Evolutionary conservation across 148 eudicot genomes (phyloP).

Genomic region (Dianthus caryophyllus): DNA sequence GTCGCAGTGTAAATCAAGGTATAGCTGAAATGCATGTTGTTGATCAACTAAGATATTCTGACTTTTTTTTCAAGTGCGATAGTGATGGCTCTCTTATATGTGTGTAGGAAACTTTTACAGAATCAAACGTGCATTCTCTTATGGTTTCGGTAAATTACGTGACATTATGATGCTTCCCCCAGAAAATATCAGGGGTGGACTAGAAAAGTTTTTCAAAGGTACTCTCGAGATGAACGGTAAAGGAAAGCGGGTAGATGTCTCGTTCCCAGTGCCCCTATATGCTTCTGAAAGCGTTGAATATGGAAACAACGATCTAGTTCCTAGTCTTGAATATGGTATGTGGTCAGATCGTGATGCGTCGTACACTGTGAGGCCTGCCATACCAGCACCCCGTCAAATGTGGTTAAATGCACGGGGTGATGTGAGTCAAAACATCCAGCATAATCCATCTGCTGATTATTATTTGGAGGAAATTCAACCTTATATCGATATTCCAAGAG

Average conservation of each 20-base stretch:
- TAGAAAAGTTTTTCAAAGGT: slow-evolving; percentile 27
- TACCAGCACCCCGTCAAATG: background rate
- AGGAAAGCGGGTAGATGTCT: slow-evolving; percentile 29
- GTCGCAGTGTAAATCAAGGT: slow-evolving; percentile 49
- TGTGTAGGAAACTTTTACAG: slow-evolving; percentile 30
- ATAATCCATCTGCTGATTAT: slow-evolving; percentile 16
- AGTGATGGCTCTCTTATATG: background rate
- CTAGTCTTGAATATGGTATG: slow-evolving; percentile 25
- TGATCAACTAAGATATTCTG: background rate
- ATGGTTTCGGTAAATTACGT: slow-evolving; percentile 28
- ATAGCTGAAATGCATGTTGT: background rate
- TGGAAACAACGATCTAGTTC: slow-evolving; percentile 18
- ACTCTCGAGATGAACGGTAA: slow-evolving; percentile 28
- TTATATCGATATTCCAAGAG: background rate
- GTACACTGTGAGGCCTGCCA: slow-evolving; percentile 9
- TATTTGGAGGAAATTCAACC: slow-evolving; percentile 10
- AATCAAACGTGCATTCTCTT: slow-evolving; percentile 33
- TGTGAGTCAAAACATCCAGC: slow-evolving; percentile 17
- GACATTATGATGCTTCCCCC: slow-evolving; percentile 26
- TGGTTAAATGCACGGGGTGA: slow-evolving; percentile 24
- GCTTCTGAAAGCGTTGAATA: slow-evolving; percentile 13
- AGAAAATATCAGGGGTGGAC: slow-evolving; percentile 19
- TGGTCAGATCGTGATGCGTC: slow-evolving; percentile 25
- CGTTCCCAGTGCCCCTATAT: slow-evolving; percentile 20
- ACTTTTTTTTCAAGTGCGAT: background rate